Evolutionary conservation across 805 yeast species (phyloP), one percentile per base, ranked within the genome.

Genomic region (Candida andamanensis): DNA sequence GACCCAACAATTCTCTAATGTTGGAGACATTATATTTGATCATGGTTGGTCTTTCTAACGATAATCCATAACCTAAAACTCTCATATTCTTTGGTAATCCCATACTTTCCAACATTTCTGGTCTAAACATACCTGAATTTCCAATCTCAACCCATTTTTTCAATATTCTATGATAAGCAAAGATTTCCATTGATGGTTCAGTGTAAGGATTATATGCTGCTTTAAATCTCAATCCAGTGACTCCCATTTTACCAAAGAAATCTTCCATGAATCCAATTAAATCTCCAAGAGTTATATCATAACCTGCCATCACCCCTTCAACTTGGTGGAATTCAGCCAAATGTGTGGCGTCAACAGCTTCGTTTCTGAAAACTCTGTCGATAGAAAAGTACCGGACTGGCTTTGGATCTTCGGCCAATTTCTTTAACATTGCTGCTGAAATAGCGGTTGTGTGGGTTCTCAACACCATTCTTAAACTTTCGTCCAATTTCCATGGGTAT

Each of bases 191-290:
- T 6, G 95, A 85, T 37, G 99, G 99, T 66, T 92, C 99, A 37
- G 99, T 92, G 74, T 92, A 92, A 38, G 99, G 99, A 64, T 92
- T 92, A 67, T 92, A 92, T 24, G 99, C 94, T 44, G 99, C 96
- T 69, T 92, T 92, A 78, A 92, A 92, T 65, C 97, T 82, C 52
- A 92, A 75, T 47, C 87, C 82, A 46, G 80, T 78, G 37, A 94
- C 98, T 58, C 98, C 98, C 98, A 92, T 92, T 68, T 85, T 85
- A 37, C 78, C 76, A 65, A 92, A 92, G 76, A 92, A 92, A 54
- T 82, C 85, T 63, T 92, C 90, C 98, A 92, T 89, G 77, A 92
- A 92, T 21, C 96, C 95, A 59, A 92, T 92, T 63, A 92, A 73
- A 56, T 90, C 96, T 42, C 98, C 98, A 49, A 92, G 69, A 5